Base-by-base conservation (phyloP, 768 basidiomycete species). In the Sarcodon sp. region DNA sequence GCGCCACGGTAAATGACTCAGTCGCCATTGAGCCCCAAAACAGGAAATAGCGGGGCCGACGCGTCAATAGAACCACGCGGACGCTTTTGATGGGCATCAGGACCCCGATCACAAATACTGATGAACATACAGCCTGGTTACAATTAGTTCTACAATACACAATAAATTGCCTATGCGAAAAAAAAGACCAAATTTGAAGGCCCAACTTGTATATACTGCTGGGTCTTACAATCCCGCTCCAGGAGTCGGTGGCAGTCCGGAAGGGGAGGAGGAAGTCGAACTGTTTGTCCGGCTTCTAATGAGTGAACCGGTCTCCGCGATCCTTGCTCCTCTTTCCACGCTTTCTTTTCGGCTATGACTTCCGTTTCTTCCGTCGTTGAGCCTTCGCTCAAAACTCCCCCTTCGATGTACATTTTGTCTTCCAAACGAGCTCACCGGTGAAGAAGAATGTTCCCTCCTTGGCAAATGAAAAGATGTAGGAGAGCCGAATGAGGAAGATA, bases 401-500 rank as follows among this genome's bases (percentile, higher is more conserved):
- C 18, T 49, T 50, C 4, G 50, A 47, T 12, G 47, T 41, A 4
- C 49, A 7, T 16, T 39, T 39, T 31, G 35, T 11, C 47, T 18
- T 76, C 77, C n/a, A 64, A 65, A 6, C 77, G 75, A 21, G 45
- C 33, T 32, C 8, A 73, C 76, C 41, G 64, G 51, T 8, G 72
- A 70, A 15, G 59, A 31, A 35, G 50, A 50, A n/a, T 45, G 64
- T n/a, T 77, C 77, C n/a, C 72, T 65, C 47, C 64, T 65, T 12
- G 70, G 66, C 47, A 58, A 48, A 16, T 67, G 64, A 52, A 67
- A 71, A 10, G 73, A 67, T 13, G 76, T 70, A 21, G 83, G 80
- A 5, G 81, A 83, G 11, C 87, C 87, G 54, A 86, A 81, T 8
- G 61, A 62, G 6, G 61, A 62, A 3, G 59, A 57, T 5, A 62